These are phyloP conservation scores for Colletotrichum abscissum DNA, from an alignment of 2,329 filamentous ascomycete species.

Conservation along the genomic window DNA sequence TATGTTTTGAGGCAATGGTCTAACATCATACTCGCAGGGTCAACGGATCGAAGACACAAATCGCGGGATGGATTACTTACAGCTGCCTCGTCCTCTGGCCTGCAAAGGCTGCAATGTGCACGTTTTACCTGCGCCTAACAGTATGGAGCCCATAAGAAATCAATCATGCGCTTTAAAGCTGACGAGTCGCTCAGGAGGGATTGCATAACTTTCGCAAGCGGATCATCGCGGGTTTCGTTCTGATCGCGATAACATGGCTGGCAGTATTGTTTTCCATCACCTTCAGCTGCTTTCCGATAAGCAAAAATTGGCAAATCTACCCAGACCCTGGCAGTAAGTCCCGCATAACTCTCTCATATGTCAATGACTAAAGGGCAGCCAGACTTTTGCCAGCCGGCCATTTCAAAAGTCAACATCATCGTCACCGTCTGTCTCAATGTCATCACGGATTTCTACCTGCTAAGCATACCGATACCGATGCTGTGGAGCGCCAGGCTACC, in stretches of 20 bases:
- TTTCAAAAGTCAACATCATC: constrained; percentile 35
- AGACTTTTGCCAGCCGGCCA: constrained; percentile 37
- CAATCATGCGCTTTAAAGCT: background rate
- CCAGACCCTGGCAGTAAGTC: constrained; percentile 61
- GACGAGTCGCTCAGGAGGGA: constrained; percentile 17
- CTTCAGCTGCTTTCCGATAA: constrained; percentile 58
- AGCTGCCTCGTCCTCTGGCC: constrained; percentile 59
- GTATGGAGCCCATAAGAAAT: constrained; percentile 38
- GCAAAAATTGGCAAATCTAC: constrained; percentile 63
- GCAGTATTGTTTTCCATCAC: constrained; percentile 58
- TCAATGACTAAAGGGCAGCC: constrained; percentile 48
- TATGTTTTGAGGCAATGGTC: background rate
- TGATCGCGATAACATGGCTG: constrained; percentile 58
- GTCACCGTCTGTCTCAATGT: constrained; percentile 36
- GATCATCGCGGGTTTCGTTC: constrained; percentile 55
- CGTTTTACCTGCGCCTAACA: constrained; percentile 64
- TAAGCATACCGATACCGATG: constrained; percentile 38
- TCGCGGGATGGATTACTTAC: constrained; percentile 64
- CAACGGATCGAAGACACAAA: constrained; percentile 63
- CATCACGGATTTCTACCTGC: constrained; percentile 37
- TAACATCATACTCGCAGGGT: constrained; percentile 46
- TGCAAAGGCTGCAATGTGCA: constrained; percentile 62
- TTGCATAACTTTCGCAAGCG: constrained; percentile 42
- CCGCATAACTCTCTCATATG: constrained; percentile 2
- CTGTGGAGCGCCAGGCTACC: constrained; percentile 42